Base-by-base conservation (phyloP, 2,329 filamentous ascomycete species). In the Fusarium nisikadoi region DNA sequence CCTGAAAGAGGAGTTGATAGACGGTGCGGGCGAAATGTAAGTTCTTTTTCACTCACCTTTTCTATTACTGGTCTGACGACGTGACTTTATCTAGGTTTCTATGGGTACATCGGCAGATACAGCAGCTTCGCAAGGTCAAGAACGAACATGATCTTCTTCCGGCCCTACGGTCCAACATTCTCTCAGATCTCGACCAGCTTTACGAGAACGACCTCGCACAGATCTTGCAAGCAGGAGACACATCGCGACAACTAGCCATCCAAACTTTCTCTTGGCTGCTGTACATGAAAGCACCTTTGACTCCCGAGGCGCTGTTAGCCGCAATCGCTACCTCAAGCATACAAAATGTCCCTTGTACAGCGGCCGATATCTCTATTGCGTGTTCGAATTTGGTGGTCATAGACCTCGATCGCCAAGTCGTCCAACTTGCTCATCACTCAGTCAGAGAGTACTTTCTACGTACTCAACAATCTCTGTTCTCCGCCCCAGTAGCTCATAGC, bases 51-150 rank as follows among this genome's bases (percentile, higher is more conserved):
- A 1, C n/a, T 12, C 3, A 13, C 1, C 20, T 6, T 19, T 19
- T 19, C 3, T 2, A 11, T 25, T 27, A 31, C 17, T 25, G 3
- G 6, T 4, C 17, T 25, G 2, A 20, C 23, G 8, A 33, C 9
- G 3, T 42, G 12, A 9, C 35, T 9, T 6, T 35, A 4, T 27
- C 11, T 20, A 59, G 56, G 56, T 59, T 54, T 23, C 29, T 59
- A 16, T 59, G 56, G 56, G 11, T 7, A 1, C 46, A 59, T 3
- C n/a, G 46, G 4, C 46, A 59, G 14, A 42, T 59, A 6, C 56
- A 59, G 16, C 56, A 59, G 36, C 56, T 59, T 11, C 56, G 56
- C 10, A 54, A 59, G 29, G 29, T 59, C 6, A 59, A 54, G 17
- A 53, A n/a, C 23, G 56, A 59, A n/a, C 27, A 54, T 7, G 56